Percentiles rank a stretch among this genome's conserved stretches.
Conservation (phyloP, 2,329 filamentous ascomycete genomes). For the Colletotrichum abscissum region DNA sequence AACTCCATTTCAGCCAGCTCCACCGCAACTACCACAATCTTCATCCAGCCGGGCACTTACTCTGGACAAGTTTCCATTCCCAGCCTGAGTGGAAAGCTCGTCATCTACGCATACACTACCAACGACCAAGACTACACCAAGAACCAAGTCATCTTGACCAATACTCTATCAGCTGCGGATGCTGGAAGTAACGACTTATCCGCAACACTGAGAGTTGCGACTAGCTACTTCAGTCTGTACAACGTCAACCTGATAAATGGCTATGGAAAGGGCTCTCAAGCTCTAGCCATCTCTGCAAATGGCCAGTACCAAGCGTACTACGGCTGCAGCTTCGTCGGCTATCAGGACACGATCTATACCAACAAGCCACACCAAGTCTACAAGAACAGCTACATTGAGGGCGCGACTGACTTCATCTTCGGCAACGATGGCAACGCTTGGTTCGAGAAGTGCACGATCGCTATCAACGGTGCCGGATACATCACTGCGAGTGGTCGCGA, state of each 20-base stretch:
- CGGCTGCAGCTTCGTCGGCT: slow-evolving; percentile 57
- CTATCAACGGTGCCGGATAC: slow-evolving; percentile 49
- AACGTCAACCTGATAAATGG: slow-evolving; percentile 67
- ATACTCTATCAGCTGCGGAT: slow-evolving; percentile 51
- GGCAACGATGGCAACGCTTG: slow-evolving; percentile 55
- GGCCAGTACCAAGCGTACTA: slow-evolving; percentile 60
- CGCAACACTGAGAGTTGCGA: slow-evolving; percentile 57
- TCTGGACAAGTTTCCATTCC: slow-evolving; percentile 68
- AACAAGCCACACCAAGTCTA: slow-evolving; percentile 60
- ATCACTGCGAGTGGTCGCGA: slow-evolving; percentile 57
- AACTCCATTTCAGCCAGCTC: slow-evolving; percentile 64
- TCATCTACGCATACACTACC: slow-evolving; percentile 69
- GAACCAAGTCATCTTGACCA: slow-evolving; percentile 67
- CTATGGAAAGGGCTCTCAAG: slow-evolving; percentile 59
- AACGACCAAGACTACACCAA: slow-evolving; percentile 61
- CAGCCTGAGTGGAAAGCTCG: slow-evolving; percentile 58
- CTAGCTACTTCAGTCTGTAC: slow-evolving; percentile 68
- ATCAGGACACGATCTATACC: slow-evolving; percentile 63
- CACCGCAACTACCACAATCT: slow-evolving; percentile 66
- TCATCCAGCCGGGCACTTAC: slow-evolving; percentile 76
- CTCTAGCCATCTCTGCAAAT: slow-evolving; percentile 59
- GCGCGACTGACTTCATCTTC: slow-evolving; percentile 63
- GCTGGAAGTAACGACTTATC: slow-evolving; percentile 65
- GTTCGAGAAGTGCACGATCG: slow-evolving; percentile 55
- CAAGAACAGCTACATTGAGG: slow-evolving; percentile 54